phyloP scores from a whole-genome alignment of 805 yeast species.

The Lipomyces lipofer region DNA sequence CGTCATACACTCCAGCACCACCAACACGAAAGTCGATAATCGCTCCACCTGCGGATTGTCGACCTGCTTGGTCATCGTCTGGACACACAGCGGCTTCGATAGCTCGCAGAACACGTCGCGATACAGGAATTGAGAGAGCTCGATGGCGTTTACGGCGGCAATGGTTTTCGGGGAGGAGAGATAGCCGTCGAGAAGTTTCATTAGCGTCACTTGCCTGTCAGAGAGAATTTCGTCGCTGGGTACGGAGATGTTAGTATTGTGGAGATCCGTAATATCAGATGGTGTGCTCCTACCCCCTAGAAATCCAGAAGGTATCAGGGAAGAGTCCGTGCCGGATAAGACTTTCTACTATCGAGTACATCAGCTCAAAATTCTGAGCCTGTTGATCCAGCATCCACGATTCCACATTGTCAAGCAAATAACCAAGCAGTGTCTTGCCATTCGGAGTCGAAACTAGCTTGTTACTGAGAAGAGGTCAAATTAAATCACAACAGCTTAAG shows the following conservation, averaged over 20 bases:
- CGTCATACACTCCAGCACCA: conserved; percentile 12
- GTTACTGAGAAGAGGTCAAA: background rate
- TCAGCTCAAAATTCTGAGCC: conserved; percentile 18
- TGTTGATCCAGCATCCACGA: conserved; percentile 9
- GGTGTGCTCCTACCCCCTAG: no score
- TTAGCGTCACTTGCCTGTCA: conserved; percentile 9
- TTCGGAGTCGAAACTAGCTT: background rate
- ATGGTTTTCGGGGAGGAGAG: conserved; percentile 5
- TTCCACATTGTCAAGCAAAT: conserved; percentile 9
- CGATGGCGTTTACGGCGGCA: background rate
- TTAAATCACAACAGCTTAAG: no score
- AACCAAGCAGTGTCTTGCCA: conserved; percentile 4
- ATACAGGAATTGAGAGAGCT: conserved; percentile 14
- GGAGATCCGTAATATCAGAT: background rate
- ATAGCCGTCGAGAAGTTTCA: conserved; percentile 24
- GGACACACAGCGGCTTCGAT: conserved; percentile 17
- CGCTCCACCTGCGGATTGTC: conserved; percentile 2
- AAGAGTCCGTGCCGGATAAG: conserved; percentile 10
- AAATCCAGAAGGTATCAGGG: conserved; percentile 3
- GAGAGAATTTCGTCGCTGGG: conserved; percentile 2
- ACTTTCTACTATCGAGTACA: conserved; percentile 9
- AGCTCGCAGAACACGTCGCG: conserved; percentile 5
- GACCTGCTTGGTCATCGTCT: conserved; percentile 17
- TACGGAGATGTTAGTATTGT: background rate
- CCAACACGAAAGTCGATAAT: conserved; percentile 1